Base-by-base conservation (phyloP, 768 basidiomycete species). In the Boletus huronensis region DNA sequence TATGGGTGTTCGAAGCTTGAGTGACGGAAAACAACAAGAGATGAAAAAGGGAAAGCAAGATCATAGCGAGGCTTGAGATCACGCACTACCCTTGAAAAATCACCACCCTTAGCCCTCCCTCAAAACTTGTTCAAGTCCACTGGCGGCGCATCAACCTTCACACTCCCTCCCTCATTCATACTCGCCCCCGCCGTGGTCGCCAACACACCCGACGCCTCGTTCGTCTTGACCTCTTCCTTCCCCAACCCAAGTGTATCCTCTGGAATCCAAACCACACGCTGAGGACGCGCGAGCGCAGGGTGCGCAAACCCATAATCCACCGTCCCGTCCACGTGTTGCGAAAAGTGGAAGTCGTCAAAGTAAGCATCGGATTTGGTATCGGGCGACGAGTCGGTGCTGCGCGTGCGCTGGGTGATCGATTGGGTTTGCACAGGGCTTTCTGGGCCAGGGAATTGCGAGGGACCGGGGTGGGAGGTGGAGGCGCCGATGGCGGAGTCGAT, bases 241-340 rank as follows among this genome's bases (percentile, higher is more conserved):
- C 78, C 82, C 50, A 93, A 31, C n/a, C 67, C 68, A 21, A 59
- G 59, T 6, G 70, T 61, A 67, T 98, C 96, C 36, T 74, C 71
- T 21, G 96, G 91, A 50, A 98, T 70, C 96, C 96, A 98, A 31
- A 98, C 74, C 5, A 83, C 77, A 58, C 85, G 78, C 72, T 93
- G 90, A 44, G 88, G 83, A 48, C 82, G 72, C 57, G 75, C 82
- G 51, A 82, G 78, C 7, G 93, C 93, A 16, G 96, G 96, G 63
- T 96, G 96, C 43, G 88, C 84, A 73, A 96, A 98, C 13, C 88
- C 87, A 63, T 84, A 84, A 47, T 82, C 67, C 56, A 68, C 52
- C 44, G 17, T n/a, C 9, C 65, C 70, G 19, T 70, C 69, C 2
- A 50, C 38, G 23, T 68, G 61, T 41, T 56, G 63, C 44, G 68